These are phyloP conservation scores for Oenanthe sinensis DNA, from an alignment of 129 eudicot species.

Conservation along the genomic window DNA sequence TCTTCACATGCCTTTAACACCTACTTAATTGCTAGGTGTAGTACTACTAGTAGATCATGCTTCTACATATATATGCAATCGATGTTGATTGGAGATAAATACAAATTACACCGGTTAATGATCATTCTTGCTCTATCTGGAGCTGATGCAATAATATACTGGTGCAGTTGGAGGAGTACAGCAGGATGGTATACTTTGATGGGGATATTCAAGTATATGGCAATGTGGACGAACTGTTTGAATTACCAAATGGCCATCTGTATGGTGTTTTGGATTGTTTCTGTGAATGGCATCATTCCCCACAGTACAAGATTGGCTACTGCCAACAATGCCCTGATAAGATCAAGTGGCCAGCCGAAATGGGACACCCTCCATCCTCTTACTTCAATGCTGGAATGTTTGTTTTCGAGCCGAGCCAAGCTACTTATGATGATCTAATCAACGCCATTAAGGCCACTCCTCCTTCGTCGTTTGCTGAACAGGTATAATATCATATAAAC, in stretches of 20 bases:
- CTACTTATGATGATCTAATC: slow-evolving; percentile 38
- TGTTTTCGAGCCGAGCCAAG: slow-evolving; percentile 50
- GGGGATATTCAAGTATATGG: slow-evolving; percentile 74
- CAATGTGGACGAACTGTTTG: slow-evolving; percentile 68
- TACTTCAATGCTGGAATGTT: slow-evolving; percentile 90
- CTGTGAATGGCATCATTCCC: slow-evolving; percentile 75
- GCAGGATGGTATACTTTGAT: slow-evolving; percentile 69
- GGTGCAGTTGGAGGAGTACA: slow-evolving; percentile 68
- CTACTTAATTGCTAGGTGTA: too few relatives aligned
- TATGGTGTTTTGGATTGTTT: slow-evolving; percentile 84
- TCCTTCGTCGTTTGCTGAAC: slow-evolving; percentile 79
- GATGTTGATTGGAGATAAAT: too few relatives aligned
- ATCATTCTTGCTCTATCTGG: too few relatives aligned
- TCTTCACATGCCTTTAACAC: too few relatives aligned
- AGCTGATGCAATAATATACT: too few relatives aligned
- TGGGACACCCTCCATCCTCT: slow-evolving; percentile 55
- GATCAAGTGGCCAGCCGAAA: slow-evolving; percentile 53
- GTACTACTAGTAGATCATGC: too few relatives aligned
- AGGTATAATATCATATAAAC: too few relatives aligned
- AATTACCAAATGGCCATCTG: slow-evolving; percentile 48
- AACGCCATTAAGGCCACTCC: slow-evolving; percentile 41
- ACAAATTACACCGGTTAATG: too few relatives aligned
- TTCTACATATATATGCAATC: too few relatives aligned
- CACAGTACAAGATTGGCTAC: slow-evolving; percentile 63
- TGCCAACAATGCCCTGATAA: slow-evolving; percentile 73